Base-by-base conservation (phyloP, 306 rosid genomes). In the Crotalaria pallida region DNA sequence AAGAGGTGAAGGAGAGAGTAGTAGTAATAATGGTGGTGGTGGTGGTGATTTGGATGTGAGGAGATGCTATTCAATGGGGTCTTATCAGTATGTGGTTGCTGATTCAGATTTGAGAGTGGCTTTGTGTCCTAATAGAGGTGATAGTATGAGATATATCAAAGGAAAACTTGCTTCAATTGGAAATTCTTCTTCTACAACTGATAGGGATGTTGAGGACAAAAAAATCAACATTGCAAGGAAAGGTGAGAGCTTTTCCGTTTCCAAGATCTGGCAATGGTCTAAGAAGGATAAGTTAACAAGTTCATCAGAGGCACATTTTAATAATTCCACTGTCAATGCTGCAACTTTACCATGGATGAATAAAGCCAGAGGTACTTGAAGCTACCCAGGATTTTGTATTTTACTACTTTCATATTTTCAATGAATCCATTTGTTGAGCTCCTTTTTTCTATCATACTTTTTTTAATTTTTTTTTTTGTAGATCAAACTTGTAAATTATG, bases 1-100 rank as follows among this genome's bases (percentile, higher is more conserved):
- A 47, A 87, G 65, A 74, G 7, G 41, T 68, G 79, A 73, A 80
- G 91, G 86, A 31, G 96, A 86, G 77, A 90, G 92, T 7, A 88
- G 96, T 67, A 85, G 81, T 8, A 82, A 89, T 76, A 84, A 71
- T 52, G 84, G 87, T 58, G 77, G 81, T 8, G 81, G 89, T 76
- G 85, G 69, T 52, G 84, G 87, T 58, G 77, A 77, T 47, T 82
- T 93, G 81, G 89, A 86, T 82, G 96, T 81, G n/a, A 93, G 98
- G 61, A 88, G 98, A 75, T 93, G 98, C 74, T 93, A 82, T 59
- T 93, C 98, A 69, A 87, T 93, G 97, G 98, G 97, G 49, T 93
- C 97, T 33, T 90, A 73, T 72, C 97, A 93, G 40, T 93, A 93
- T 78, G 87, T 93, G 51, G 92, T 88, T 70, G 88, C 85, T 73